Conservation (phyloP, 805 yeast genomes). For the Jamesozyma spencerorum region DNA sequence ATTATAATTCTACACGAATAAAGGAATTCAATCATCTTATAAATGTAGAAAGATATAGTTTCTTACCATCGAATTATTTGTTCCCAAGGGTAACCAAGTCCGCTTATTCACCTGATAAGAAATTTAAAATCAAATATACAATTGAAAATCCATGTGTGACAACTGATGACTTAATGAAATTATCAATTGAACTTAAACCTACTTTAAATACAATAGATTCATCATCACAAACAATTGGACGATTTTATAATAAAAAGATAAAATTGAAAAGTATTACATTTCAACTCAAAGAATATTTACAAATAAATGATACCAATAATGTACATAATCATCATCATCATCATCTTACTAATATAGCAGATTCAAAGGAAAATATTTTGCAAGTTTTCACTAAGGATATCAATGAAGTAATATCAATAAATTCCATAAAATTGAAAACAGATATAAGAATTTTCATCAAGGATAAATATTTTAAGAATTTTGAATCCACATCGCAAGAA, state of each 20-base stretch:
- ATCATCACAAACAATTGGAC: conserved; percentile 7
- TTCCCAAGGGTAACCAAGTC: conserved; percentile 43
- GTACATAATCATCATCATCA: conserved; percentile 16
- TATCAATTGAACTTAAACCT: conserved; percentile 35
- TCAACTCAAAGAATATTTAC: conserved; percentile 46
- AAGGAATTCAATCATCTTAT: conserved; percentile 30
- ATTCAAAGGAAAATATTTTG: conserved; percentile 38
- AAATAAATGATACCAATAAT: conserved; percentile 36
- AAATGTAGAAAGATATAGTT: conserved; percentile 46
- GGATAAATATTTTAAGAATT: conserved; percentile 23
- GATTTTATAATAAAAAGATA: conserved; percentile 24
- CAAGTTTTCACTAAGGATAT: conserved; percentile 18
- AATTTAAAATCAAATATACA: conserved; percentile 37
- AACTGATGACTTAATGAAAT: conserved; percentile 40
- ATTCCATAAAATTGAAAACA: conserved; percentile 21
- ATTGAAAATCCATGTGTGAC: conserved; percentile 50
- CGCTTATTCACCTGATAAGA: conserved; percentile 40
- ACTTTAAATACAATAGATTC: conserved; percentile 23
- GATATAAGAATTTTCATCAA: conserved; percentile 22
- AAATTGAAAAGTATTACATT: conserved; percentile 38
- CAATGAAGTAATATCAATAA: conserved; percentile 22
- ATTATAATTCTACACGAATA: conserved; percentile 9
- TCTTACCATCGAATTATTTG: conserved; percentile 46
- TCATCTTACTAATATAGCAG: conserved; percentile 8
- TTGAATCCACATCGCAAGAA: conserved; percentile 28